Conservation (phyloP, 1,284 basidiomycete species). For the Xerocomus amazonicus region DNA sequence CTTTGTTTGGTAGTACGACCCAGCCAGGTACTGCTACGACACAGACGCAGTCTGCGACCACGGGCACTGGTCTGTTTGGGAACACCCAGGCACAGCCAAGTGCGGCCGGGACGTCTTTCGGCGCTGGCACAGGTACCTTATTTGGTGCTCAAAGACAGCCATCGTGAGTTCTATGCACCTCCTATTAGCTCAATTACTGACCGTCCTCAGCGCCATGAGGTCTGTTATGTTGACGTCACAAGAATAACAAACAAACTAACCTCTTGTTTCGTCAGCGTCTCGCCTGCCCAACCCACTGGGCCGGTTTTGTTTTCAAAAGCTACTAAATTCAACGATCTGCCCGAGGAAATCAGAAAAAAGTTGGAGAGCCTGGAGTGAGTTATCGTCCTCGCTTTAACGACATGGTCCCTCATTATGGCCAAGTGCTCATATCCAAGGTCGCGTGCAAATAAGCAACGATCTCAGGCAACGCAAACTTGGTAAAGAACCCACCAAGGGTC, state of each 20-base stretch:
- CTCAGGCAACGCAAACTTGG: constrained; percentile 73
- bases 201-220: constrained; percentile 25
- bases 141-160: constrained; percentile 41
- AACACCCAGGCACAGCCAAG: constrained; percentile 13
- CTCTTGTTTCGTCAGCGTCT: constrained; percentile 12
- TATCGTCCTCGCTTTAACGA: background rate
- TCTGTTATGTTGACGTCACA: constrained; percentile 5
- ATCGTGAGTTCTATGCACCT: constrained; percentile 25
- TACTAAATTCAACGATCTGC: constrained; percentile 81
- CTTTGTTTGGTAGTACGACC: constrained; percentile 20
- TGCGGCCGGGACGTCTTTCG: background rate
- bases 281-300: constrained; percentile 32
- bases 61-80: constrained; percentile 28
- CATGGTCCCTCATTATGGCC: constrained; percentile 4
- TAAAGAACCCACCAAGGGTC: constrained; percentile 68
- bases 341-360: constrained; percentile 60
- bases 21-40: constrained; percentile 15
- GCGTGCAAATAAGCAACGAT: constrained; percentile 73
- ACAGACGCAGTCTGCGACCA: constrained; percentile 27
- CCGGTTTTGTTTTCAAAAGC: constrained; percentile 61
- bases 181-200: constrained; percentile 2
- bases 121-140: constrained; percentile 24
- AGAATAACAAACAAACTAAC: background rate
- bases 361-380: constrained; percentile 72
- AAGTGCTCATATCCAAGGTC: constrained; percentile 71